Conservation (phyloP, 129 eudicot genomes). For the Dittrichia graveolens region DNA sequence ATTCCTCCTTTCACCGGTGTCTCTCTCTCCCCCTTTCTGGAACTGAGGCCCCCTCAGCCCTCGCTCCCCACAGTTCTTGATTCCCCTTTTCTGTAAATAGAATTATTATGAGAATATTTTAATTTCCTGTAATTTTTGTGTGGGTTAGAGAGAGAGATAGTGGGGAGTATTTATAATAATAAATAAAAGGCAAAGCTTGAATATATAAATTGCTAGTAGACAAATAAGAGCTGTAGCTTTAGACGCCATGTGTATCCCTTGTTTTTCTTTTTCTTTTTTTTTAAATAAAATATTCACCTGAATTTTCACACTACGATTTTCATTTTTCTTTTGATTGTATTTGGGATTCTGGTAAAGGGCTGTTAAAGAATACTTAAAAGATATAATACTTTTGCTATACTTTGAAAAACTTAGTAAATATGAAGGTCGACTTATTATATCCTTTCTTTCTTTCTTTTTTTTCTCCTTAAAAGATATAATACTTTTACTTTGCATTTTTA, state of each 20-base stretch:
- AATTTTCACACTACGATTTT: too few relatives aligned
- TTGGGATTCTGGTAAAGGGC: too few relatives aligned
- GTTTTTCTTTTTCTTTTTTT: background rate
- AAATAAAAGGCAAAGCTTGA: conserved; percentile 22
- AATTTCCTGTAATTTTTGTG: conserved; percentile 16
- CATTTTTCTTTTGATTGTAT: too few relatives aligned
- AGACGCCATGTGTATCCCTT: conserved; percentile 16
- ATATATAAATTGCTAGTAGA: conserved; percentile 9
- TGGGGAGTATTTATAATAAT: conserved; percentile 31
- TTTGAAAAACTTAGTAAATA: too few relatives aligned
- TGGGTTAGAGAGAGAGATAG: conserved; percentile 19
- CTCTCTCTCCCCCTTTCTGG: conserved; percentile 19
- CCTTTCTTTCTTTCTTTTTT: too few relatives aligned
- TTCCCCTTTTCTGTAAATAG: conserved; percentile 30
- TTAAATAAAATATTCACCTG: too few relatives aligned
- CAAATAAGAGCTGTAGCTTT: conserved; percentile 30
- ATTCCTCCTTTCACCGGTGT: conserved; percentile 12
- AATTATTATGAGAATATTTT: background rate
- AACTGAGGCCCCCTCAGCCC: conserved; percentile 29
- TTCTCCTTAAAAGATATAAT: too few relatives aligned
- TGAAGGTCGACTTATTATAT: too few relatives aligned
- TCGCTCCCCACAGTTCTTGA: conserved; percentile 16
- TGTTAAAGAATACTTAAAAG: too few relatives aligned
- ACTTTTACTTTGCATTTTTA: too few relatives aligned
- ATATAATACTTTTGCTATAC: too few relatives aligned